Evolutionary conservation across 2,329 filamentous ascomycete genomes (phyloP).

Genomic region (Colletotrichum chlorophyti): DNA sequence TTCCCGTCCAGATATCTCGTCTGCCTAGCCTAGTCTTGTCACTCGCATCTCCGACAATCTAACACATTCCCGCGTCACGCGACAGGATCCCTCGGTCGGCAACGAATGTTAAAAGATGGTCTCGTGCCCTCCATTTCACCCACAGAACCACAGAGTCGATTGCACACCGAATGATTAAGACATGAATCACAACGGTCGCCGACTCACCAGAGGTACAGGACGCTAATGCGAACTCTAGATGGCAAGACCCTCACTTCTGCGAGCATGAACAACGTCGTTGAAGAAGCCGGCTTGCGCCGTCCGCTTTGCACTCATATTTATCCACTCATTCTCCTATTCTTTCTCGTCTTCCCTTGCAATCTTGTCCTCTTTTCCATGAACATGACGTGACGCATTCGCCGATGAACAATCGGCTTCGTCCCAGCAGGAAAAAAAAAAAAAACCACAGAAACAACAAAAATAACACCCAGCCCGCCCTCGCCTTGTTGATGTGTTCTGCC

Average conservation of each 20-base stretch:
- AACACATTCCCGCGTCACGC: constrained; percentile 1
- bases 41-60: not conserved
- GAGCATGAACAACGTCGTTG: too few species aligned
- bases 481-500: constrained; percentile 16
- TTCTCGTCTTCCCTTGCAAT: not conserved
- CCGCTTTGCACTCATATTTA: too few species aligned
- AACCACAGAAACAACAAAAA: not conserved
- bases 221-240: too few species aligned
- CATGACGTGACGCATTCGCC: too few species aligned
- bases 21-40: not conserved
- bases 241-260: too few species aligned
- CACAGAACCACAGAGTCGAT: too few species aligned
- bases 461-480: not conserved
- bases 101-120: constrained; percentile 3
- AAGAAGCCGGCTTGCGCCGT: too few species aligned
- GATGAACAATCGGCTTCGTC: too few species aligned
- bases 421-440: too few species aligned
- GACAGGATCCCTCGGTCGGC: not conserved
- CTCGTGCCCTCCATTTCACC: constrained; percentile 9
- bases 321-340: not conserved
- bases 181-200: too few species aligned
- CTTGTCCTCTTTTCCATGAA: not conserved
- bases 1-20: not conserved
- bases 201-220: too few species aligned
- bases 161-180: too few species aligned